phyloP scores from a whole-genome alignment of 1,284 basidiomycete species.

The Moniliella sp. region DNA sequence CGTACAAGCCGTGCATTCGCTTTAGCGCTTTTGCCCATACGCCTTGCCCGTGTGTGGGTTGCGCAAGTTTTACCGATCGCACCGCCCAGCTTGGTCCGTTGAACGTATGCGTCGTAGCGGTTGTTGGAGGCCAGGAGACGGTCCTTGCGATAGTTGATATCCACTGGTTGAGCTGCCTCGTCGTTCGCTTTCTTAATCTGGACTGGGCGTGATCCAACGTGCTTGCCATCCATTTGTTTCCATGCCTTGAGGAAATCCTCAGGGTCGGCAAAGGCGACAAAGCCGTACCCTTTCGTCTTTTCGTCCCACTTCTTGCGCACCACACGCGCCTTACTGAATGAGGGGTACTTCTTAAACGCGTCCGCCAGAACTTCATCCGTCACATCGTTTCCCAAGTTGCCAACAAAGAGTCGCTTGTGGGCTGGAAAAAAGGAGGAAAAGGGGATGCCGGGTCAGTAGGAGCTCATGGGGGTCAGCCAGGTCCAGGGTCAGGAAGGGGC shows the following conservation, averaged over 20 bases:
- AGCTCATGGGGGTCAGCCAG: neutral
- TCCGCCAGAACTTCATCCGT: slow-evolving; percentile 76
- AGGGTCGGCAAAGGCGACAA: slow-evolving; percentile 90
- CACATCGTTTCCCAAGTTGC: slow-evolving; percentile 92
- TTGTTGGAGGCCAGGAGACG: slow-evolving; percentile 16
- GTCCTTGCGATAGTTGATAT: slow-evolving; percentile 29
- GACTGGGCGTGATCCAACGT: slow-evolving; percentile 27
- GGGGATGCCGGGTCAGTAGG: neutral
- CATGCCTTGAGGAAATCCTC: slow-evolving; percentile 94
- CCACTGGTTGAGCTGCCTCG: slow-evolving; percentile 10
- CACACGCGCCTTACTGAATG: slow-evolving; percentile 81
- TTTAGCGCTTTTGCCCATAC: slow-evolving; percentile 7
- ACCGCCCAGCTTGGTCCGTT: slow-evolving; percentile 26
- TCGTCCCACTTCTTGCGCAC: slow-evolving; percentile 57
- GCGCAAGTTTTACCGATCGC: slow-evolving; percentile 20
- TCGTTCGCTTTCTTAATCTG: slow-evolving; percentile 28
- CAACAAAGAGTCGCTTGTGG: slow-evolving; percentile 94
- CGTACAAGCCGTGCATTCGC: no score
- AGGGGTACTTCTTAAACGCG: slow-evolving; percentile 67
- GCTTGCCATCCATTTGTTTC: slow-evolving; percentile 82
- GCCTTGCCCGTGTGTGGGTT: slow-evolving; percentile 8
- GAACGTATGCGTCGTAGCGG: slow-evolving; percentile 13
- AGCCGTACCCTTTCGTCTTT: slow-evolving; percentile 81
- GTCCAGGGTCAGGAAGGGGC: neutral
- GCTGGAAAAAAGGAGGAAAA: slow-evolving; percentile 38